Percentiles rank a stretch among this genome's conserved stretches.
phyloP scores from a whole-genome alignment of 768 basidiomycete genomes.

The Russula olivacea region DNA sequence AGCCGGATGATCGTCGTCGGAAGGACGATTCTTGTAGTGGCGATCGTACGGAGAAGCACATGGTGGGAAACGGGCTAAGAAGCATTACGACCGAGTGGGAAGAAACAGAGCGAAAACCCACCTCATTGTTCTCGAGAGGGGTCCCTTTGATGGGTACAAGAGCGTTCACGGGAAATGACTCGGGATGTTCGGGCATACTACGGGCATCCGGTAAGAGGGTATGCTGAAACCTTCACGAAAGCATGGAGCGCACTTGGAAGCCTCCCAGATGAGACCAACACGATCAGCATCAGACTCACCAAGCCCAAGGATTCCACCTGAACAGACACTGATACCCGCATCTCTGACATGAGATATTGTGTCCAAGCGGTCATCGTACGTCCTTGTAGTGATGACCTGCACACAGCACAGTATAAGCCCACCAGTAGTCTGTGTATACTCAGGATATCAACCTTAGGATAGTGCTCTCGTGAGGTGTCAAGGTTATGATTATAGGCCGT shows the following conservation, averaged over 20 bases:
- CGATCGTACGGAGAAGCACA: conserved; percentile 86
- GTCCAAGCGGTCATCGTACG: conserved; percentile 87
- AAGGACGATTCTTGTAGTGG: conserved; percentile 88
- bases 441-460: conserved; percentile 63
- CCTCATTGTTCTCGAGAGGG: conserved; percentile 87
- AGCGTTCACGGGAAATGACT: conserved; percentile 97
- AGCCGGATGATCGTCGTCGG: conserved; percentile 92
- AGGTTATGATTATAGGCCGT: conserved; percentile 99
- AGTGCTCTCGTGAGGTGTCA: conserved; percentile 95
- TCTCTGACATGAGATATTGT: conserved; percentile 89
- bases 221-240: conserved; percentile 10
- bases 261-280: conserved; percentile 90
- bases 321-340: conserved; percentile 96
- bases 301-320: conserved; percentile 91
- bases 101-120: conserved; percentile 30
- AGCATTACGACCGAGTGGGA: not conserved
- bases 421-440: conserved; percentile 2
- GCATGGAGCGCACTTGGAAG: conserved; percentile 62
- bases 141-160: conserved; percentile 94
- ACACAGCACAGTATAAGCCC: conserved; percentile 4
- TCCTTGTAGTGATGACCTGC: conserved; percentile 87
- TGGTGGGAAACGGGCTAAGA: conserved; percentile 72
- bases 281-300: conserved; percentile 89
- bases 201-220: conserved; percentile 4
- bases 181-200: conserved; percentile 95